Evolutionary conservation across 73 alveolate genomes (phyloP), one percentile per base, ranked within the genome.

Genomic region (Blepharisma stoltei): DNA sequence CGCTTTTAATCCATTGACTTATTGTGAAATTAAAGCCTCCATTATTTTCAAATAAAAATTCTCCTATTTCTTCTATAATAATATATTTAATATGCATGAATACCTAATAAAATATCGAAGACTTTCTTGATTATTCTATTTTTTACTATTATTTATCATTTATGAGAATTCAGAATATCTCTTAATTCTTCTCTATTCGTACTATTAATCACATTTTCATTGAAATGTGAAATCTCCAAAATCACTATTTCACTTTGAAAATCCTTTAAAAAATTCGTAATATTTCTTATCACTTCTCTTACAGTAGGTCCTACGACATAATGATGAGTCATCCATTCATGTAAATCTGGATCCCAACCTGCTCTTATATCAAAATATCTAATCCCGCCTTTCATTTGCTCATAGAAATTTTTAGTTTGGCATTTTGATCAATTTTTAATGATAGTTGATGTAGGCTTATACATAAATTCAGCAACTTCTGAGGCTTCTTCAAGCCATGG

Each of bases 351-450:
- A 18, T 50, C 65, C 65, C 65, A 50, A 0, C 65, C 65, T 4
- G 65, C n/a, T 50, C 65, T 50, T 50, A 50, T 3, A 18, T 50
- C 65, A 50, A 50, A 50, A 18, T 50, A 50, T 14, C 65, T 11
- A 18, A 50, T 50, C n/a, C 65, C 65, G n/a, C 65, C 65, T 50
- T 11, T 50, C 65, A 50, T 50, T 18, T 50, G 65, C 4, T 50
- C 27, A 18, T 50, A 50, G 65, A 50, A 50, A 4, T 11, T 50
- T 18, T 50, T 11, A 1, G n/a, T 18, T 50, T 50, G 65, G 65
- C 27, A 50, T 18, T 50, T 11, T 11, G 27, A 11, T 18, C 65
- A 50, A 2, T 50, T 18, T 14, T 14, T 50, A 50, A 18, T 18
- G 4, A 50, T 18, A 14, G n/a, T 50, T 50, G 27, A 11, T 14